phyloP scores from a whole-genome alignment of 2,329 filamentous ascomycete species.

The Diplocarpon mali region DNA sequence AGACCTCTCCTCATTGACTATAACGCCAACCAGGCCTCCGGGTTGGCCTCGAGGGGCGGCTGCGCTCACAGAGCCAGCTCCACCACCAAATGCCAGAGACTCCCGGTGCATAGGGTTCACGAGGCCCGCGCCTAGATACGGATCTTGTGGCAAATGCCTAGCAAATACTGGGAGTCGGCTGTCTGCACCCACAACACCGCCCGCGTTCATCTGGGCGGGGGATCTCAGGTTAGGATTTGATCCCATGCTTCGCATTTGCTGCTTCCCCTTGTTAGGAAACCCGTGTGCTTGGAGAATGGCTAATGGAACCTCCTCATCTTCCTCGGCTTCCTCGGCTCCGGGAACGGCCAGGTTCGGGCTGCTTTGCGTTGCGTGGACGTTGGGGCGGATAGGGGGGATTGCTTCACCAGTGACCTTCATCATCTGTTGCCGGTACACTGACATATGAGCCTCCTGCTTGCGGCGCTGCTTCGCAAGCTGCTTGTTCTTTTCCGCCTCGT shows the following conservation, averaged over 20 bases:
- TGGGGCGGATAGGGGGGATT: constrained; percentile 38
- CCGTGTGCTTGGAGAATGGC: constrained; percentile 82
- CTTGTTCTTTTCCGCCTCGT: constrained; percentile 65
- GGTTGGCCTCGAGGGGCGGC: constrained; percentile 32
- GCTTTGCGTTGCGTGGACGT: constrained; percentile 46
- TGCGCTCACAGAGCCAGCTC: constrained; percentile 34
- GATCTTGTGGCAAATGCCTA: constrained; percentile 69
- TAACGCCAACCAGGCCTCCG: constrained; percentile 77
- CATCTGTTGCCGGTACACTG: constrained; percentile 88
- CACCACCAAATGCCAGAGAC: constrained; percentile 58
- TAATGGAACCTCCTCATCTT: constrained; percentile 80
- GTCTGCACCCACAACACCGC: constrained; percentile 33
- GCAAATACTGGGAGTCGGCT: constrained; percentile 66
- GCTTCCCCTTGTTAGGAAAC: constrained; percentile 68
- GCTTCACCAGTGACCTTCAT: constrained; percentile 86
- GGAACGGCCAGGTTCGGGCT: constrained; percentile 42
- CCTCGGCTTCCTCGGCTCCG: constrained; percentile 44
- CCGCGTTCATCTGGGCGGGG: constrained; percentile 44
- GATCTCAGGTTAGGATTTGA: constrained; percentile 64
- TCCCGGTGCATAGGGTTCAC: constrained; percentile 64
- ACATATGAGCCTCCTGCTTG: constrained; percentile 83
- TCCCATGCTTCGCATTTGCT: constrained; percentile 55
- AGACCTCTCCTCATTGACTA: constrained; percentile 73
- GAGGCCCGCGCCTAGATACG: constrained; percentile 70
- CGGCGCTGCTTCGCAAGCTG: constrained; percentile 65